These are phyloP conservation scores for Diaporthe ampelina DNA, from an alignment of 2,329 filamentous ascomycete genomes.

Conservation along the genomic window DNA sequence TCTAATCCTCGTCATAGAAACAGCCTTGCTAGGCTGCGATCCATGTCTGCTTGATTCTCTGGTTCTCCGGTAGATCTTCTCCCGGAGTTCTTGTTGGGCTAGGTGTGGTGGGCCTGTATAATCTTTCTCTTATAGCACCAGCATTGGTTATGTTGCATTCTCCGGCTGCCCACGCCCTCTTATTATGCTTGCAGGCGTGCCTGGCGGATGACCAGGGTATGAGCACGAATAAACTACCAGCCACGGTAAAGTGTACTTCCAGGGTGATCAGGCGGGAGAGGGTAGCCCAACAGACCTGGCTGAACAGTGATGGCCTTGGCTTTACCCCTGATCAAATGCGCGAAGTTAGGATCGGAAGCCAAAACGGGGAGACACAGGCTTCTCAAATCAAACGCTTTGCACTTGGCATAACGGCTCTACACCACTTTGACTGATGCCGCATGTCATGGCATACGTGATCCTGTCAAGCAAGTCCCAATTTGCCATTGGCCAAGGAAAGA, in stretches of 20 bases:
- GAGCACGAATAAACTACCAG: neutral
- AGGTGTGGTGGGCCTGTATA: too few relatives aligned
- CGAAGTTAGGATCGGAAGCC: too few relatives aligned
- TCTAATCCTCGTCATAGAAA: neutral
- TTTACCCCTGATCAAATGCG: neutral
- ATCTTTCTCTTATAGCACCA: neutral
- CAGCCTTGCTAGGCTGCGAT: neutral
- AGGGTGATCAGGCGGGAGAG: too few relatives aligned
- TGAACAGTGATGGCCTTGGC: neutral
- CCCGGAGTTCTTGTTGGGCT: neutral
- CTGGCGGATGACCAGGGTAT: neutral
- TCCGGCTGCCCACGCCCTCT: neutral
- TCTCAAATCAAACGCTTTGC: neutral
- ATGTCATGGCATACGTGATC: too few relatives aligned
- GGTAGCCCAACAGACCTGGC: neutral
- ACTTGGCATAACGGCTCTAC: neutral
- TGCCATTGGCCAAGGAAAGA: too few relatives aligned
- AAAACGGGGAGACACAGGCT: neutral
- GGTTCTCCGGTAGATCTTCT: neutral
- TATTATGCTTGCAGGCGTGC: too few relatives aligned
- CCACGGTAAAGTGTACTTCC: neutral
- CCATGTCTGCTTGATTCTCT: neutral
- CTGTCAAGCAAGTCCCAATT: neutral
- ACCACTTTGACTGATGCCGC: neutral
- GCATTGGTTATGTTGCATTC: neutral